These are phyloP conservation scores for Rhodotorula toruloides DNA, from an alignment of 768 basidiomycete genomes.

Conservation along the genomic window DNA sequence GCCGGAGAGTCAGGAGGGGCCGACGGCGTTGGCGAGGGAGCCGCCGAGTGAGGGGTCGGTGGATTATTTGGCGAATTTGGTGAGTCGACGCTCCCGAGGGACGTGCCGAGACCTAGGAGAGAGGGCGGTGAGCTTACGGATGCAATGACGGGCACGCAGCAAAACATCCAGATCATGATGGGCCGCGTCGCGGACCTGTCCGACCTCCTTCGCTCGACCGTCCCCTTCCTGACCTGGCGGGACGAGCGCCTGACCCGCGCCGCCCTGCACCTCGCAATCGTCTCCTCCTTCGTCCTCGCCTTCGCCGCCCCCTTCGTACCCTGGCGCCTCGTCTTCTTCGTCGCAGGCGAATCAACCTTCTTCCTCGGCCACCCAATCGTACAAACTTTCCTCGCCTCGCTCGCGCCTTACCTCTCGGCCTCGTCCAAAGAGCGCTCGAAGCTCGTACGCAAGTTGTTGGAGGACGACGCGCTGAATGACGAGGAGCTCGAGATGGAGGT, in stretches of 20 bases:
- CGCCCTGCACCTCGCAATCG: slow-evolving; percentile 34
- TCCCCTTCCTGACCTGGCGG: slow-evolving; percentile 41
- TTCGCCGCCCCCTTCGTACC: slow-evolving; percentile 29
- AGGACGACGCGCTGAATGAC: slow-evolving; percentile 32
- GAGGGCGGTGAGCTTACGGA: neutral
- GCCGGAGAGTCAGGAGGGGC: slow-evolving; percentile 11
- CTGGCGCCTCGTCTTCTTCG: slow-evolving; percentile 35
- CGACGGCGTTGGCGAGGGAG: slow-evolving; percentile 14
- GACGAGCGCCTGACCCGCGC: slow-evolving; percentile 28
- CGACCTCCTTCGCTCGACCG: slow-evolving; percentile 35
- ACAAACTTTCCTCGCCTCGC: slow-evolving; percentile 8
- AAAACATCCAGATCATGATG: slow-evolving; percentile 44
- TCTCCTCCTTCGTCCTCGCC: slow-evolving; percentile 25
- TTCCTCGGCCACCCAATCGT: slow-evolving; percentile 34
- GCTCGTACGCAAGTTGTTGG: slow-evolving; percentile 3
- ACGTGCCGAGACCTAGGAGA: neutral
- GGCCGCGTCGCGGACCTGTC: slow-evolving; percentile 39
- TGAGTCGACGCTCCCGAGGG: neutral
- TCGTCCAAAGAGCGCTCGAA: neutral
- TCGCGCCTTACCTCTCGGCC: neutral
- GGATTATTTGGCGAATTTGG: slow-evolving; percentile 36
- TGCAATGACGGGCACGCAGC: slow-evolving; percentile 8
- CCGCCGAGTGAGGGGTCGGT: slow-evolving; percentile 26
- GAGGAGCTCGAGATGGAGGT: slow-evolving; percentile 29
- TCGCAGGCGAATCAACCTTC: slow-evolving; percentile 32